Conservation (phyloP, 768 basidiomycete genomes). For the Podaxis sp. region DNA sequence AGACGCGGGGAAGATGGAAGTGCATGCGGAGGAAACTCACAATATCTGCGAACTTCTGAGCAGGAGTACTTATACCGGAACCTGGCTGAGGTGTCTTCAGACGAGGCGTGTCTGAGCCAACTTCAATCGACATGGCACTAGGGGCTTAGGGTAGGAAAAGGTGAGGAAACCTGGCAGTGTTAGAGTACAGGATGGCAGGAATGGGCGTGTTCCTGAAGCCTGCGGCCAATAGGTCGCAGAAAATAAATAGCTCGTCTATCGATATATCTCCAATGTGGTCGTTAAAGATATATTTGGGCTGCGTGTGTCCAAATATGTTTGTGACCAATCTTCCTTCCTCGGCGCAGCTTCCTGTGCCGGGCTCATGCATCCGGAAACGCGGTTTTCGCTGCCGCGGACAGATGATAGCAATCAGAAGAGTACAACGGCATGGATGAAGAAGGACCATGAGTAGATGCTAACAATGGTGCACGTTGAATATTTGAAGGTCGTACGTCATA, state of each 20-base stretch:
- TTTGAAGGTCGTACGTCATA: background rate
- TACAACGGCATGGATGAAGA: background rate
- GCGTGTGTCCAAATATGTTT: background rate
- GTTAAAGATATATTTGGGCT: constrained; percentile 1
- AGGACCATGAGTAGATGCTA: background rate
- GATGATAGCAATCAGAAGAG: background rate
- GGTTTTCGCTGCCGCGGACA: background rate
- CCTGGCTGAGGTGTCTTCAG: constrained; percentile 14
- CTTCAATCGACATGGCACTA: constrained; percentile 16
- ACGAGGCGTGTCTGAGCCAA: constrained; percentile 24
- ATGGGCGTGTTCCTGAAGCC: background rate
- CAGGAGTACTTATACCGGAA: constrained; percentile 31
- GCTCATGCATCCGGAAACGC: background rate
- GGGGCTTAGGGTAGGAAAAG: constrained; percentile 11
- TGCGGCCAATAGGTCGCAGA: background rate
- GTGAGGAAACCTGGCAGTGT: constrained; percentile 8
- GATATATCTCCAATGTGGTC: background rate
- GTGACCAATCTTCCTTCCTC: constrained; percentile 13
- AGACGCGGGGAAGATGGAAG: constrained; percentile 45
- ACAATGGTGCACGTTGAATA: background rate
- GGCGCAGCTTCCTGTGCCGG: background rate
- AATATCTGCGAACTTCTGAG: constrained; percentile 25
- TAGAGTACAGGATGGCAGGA: background rate
- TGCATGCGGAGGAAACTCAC: constrained; percentile 38
- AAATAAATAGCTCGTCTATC: background rate